A percentile compares a stretch with the other conserved stretches of the same genome.
These are phyloP conservation scores for Cladosporium sp. DNA, from an alignment of 2,329 filamentous ascomycete genomes.

Conservation along the genomic window DNA sequence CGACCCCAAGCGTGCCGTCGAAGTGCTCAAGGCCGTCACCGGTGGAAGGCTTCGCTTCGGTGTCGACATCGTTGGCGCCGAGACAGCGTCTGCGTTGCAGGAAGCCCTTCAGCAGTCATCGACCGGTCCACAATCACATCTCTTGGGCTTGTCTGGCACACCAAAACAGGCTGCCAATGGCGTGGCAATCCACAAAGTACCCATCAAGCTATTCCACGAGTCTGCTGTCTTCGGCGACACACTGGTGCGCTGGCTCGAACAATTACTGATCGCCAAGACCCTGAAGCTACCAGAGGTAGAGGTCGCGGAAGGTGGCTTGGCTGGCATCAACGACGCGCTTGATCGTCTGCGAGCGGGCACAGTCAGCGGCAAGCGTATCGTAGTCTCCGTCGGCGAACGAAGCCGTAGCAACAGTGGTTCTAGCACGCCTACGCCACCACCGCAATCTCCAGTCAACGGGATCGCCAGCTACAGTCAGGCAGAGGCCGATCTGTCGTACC, in stretches of 20 bases:
- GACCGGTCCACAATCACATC: conserved; percentile 47
- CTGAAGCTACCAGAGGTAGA: conserved; percentile 66
- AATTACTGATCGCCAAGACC: conserved; percentile 55
- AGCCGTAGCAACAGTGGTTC: conserved; percentile 22
- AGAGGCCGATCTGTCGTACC: conserved; percentile 29
- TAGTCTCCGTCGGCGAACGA: conserved; percentile 50
- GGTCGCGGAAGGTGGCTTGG: conserved; percentile 62
- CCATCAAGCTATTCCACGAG: conserved; percentile 75
- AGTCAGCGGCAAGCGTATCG: conserved; percentile 67
- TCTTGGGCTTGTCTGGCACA: conserved; percentile 67
- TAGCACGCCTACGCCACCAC: conserved; percentile 15
- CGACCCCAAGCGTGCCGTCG: conserved; percentile 63
- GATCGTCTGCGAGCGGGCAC: conserved; percentile 66
- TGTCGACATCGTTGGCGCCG: conserved; percentile 66
- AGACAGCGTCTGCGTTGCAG: conserved; percentile 61
- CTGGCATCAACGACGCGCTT: conserved; percentile 66
- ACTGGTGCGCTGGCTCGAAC: conserved; percentile 67
- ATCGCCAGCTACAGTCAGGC: conserved; percentile 3
- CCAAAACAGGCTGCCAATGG: conserved; percentile 57
- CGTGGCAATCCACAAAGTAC: conserved; percentile 63
- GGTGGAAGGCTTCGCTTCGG: conserved; percentile 62
- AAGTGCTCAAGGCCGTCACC: conserved; percentile 62
- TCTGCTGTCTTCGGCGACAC: conserved; percentile 62
- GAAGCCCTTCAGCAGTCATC: conserved; percentile 47
- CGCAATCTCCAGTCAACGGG: conserved; percentile 24